Base-by-base conservation (phyloP, 1,284 basidiomycete genomes). In the Phylloporus gajari region DNA sequence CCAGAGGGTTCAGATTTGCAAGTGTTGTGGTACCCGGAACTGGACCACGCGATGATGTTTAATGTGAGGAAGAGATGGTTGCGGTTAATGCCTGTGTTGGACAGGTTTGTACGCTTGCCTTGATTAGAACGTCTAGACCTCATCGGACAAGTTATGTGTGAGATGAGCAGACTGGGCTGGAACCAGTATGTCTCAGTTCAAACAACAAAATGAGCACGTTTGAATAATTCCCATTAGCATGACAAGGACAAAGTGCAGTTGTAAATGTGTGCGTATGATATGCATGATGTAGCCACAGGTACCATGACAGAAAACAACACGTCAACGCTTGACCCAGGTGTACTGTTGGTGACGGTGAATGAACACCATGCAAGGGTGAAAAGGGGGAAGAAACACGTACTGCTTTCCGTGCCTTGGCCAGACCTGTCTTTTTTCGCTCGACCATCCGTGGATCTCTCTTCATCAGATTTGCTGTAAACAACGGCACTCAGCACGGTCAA, bases 381-480 rank as follows among this genome's bases (percentile, higher is more conserved):
- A 21, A 62, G 15, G 25, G 30, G 27, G 38, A n/a, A 51, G 63
- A 48, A 76, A 76, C 44, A 92, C 94, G 68, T 84, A 96, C 95
- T 83, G 88, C 89, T 86, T 97, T 97, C 83, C 97, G 92, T 73
- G 97, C 95, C 87, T 98, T 98, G 74, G 93, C 91, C 76, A 91
- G 83, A 73, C 95, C 95, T 13, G 97, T 96, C 89, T 99, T 98
- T 87, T 99, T 99, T 77, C 97, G 90, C 86, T 99, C 97, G 44
- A 98, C 97, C 93, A 97, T 95, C 84, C 97, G 94, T 63, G 96
- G 95, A 86, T 99, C 97, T 80, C 97, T 92, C 83, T 92, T 91
- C 72, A 97, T 85, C 53, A 97, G 86, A 85, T 96, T 94, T 74
- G 95, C 97, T 97, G 83, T 1, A 48, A 75, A 69, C 73, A 69